Evolutionary conservation across 2,329 filamentous ascomycete genomes (phyloP).

Genomic region (Nannizzia gypsea): DNA sequence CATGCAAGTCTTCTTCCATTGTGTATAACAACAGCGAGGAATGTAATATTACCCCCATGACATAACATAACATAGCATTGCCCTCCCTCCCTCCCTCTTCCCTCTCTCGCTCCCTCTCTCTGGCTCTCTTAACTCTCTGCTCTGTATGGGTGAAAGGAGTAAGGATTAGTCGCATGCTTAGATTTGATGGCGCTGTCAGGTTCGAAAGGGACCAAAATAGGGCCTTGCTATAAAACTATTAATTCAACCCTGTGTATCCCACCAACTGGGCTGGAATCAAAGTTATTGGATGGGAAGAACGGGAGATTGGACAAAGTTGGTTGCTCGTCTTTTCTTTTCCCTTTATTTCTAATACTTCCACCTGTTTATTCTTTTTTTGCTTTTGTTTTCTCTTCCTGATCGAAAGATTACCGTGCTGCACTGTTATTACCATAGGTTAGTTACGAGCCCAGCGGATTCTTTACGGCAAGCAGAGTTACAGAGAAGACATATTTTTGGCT

Average conservation of each 20-base stretch:
- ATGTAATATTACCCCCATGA: slow-evolving; percentile 1
- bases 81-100: not conserved
- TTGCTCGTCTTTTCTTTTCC: no score
- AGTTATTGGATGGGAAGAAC: slow-evolving; percentile 14
- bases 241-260: slow-evolving; percentile 13
- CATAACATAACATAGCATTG: no score
- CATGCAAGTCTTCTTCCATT: slow-evolving; percentile 1
- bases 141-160: not conserved
- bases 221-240: slow-evolving; percentile 9
- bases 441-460: slow-evolving; percentile 11
- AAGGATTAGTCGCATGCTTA: slow-evolving; percentile 3
- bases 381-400: not conserved
- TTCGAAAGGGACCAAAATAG: slow-evolving; percentile 10
- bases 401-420: slow-evolving; percentile 4
- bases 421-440: slow-evolving; percentile 6
- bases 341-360: no score
- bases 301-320: slow-evolving; percentile 15
- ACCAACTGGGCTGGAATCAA: slow-evolving; percentile 6
- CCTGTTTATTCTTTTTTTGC: no score
- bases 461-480: not conserved
- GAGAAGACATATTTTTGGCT: no score
- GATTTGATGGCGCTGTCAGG: slow-evolving; percentile 5
- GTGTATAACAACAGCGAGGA: slow-evolving; percentile 5
- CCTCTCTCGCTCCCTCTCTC: no score
- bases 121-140: not conserved